Conservation (phyloP, 495 filamentous ascomycete genomes). For the Stereocaulon alpinum region DNA sequence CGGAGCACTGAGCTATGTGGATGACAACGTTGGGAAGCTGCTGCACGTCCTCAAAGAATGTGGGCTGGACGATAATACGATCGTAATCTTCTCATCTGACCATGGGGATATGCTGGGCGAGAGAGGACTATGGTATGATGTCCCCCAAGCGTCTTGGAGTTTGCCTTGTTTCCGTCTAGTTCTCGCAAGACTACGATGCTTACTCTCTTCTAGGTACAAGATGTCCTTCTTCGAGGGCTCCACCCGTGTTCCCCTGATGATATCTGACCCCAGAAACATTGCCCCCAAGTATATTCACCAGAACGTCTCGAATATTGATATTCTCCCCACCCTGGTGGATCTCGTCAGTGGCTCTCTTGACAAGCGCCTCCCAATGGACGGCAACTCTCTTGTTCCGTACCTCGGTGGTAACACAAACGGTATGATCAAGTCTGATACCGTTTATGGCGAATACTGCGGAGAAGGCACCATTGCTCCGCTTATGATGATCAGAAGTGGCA, state of each 20-base stretch:
- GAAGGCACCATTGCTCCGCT: conserved; percentile 77
- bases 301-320: conserved; percentile 78
- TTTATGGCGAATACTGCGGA: conserved; percentile 80
- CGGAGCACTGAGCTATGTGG: conserved; percentile 78
- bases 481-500: conserved; percentile 81
- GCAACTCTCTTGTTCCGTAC: conserved; percentile 60
- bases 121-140: conserved; percentile 58
- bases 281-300: conserved; percentile 54
- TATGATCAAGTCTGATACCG: conserved; percentile 52
- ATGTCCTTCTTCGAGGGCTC: conserved; percentile 86
- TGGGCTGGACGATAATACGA: conserved; percentile 67
- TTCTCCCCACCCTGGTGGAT: conserved; percentile 74
- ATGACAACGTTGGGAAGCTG: conserved; percentile 75
- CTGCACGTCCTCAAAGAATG: conserved; percentile 62
- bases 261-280: conserved; percentile 61
- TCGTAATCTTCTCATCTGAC: conserved; percentile 78
- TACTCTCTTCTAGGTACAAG: conserved; percentile 51
- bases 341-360: conserved; percentile 57
- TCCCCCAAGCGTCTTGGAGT: neutral
- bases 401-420: conserved; percentile 45
- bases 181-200: neutral
- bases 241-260: conserved; percentile 69
- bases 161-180: neutral
- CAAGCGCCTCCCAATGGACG: conserved; percentile 62
- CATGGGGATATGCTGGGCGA: conserved; percentile 92